Evolutionary conservation across 768 basidiomycete genomes (phyloP), one percentile per base, ranked within the genome.

Genomic region (Tulasnella sp.): DNA sequence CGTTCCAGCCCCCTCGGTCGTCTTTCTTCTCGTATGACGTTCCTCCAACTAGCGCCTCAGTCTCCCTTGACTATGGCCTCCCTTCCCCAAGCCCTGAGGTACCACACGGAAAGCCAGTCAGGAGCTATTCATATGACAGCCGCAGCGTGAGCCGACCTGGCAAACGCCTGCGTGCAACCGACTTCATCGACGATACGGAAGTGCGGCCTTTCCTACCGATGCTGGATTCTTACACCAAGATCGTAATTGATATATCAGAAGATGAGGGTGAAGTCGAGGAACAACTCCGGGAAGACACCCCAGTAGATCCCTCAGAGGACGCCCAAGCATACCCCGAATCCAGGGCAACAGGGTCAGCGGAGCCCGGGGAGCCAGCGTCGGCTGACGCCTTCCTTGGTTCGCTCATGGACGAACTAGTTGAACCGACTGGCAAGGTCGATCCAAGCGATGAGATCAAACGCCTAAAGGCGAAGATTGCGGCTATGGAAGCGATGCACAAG

Each of bases 231-330:
- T 71, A 48, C 46, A 40, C 55, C 26, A 42, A 32, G 37, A 7
- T 44, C 29, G 77, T 77, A 32, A 77, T 77, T 51, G 77, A 77
- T 35, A 44, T 77, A 23, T 77, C 77, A 32, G 77, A 77, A 15
- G 77, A 77, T 29, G 77, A 77, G 29, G 67, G 72, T 32, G 74
- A 75, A 44, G 69, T 40, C 29, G 77, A 73, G 16, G 29, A 67
- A 67, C 61, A 67, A 11, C 29, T 67, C 32, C 61, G 61, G 5
- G 42, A 16, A 37, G 77, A 72, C 5, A 46, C n/a, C n/a, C 46
- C 70, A 32, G 37, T 55, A 3, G 18, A 37, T 7, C 39, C 48
- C 15, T 70, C 71, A 32, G 77, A 70, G 0, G 46, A 71, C 35
- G 77, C 39, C 7, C n/a, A 48, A 29, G 7, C 75, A 23, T 29